These are phyloP conservation scores for Escallonia herrerae DNA, from an alignment of 129 eudicot species.

Conservation along the genomic window DNA sequence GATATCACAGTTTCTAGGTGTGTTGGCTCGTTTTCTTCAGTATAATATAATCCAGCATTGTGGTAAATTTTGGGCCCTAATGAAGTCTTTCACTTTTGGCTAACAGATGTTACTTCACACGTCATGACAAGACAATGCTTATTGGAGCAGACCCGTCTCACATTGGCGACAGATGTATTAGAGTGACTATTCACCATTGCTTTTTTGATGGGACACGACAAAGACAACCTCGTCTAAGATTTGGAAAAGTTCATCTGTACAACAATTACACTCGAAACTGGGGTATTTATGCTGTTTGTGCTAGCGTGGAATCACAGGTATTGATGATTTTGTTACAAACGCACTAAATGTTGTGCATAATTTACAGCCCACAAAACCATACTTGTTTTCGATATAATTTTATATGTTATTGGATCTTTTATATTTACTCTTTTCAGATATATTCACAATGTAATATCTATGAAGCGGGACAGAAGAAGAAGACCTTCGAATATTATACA, in stretches of 20 bases:
- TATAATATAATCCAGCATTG: conserved; percentile 1
- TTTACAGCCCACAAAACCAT: neutral
- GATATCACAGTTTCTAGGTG: conserved; percentile 85
- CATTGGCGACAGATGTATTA: conserved; percentile 72
- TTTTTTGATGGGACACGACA: conserved; percentile 90
- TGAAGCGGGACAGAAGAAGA: conserved; percentile 83
- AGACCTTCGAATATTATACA: conserved; percentile 52
- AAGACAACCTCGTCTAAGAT: conserved; percentile 85
- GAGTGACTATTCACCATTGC: conserved; percentile 92
- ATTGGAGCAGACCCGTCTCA: conserved; percentile 86
- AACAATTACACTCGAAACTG: conserved; percentile 82
- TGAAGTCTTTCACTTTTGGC: conserved; percentile 3
- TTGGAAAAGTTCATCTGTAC: conserved; percentile 87
- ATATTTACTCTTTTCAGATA: conserved; percentile 27
- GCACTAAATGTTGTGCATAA: neutral
- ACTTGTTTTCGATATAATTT: conserved; percentile 1
- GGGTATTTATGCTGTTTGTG: conserved; percentile 85
- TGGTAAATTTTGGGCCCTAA: conserved; percentile 1
- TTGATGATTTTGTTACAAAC: conserved; percentile 2
- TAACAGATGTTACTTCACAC: conserved; percentile 57
- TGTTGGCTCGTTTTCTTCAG: neutral
- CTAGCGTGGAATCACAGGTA: conserved; percentile 94
- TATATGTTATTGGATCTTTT: neutral
- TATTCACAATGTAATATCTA: conserved; percentile 84
- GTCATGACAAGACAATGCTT: conserved; percentile 83